Evolutionary conservation across 495 filamentous ascomycete genomes (phyloP).

Genomic region (Neurospora sp.): DNA sequence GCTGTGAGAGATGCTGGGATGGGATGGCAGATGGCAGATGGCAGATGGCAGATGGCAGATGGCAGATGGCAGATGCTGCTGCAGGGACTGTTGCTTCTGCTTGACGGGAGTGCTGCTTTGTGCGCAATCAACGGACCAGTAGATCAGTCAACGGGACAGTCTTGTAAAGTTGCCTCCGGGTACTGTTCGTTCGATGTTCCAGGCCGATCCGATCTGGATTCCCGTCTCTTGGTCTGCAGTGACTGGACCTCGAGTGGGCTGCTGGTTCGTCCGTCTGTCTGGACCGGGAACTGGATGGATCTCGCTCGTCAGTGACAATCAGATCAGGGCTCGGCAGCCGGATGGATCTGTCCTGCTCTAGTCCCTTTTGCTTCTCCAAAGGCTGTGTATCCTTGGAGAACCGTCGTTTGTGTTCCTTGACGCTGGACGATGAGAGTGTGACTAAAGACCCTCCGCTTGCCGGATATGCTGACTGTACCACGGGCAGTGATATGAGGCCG

Average conservation of each 20-base stretch:
- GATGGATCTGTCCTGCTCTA: neutral
- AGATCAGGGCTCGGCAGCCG: neutral
- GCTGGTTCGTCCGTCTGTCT: neutral
- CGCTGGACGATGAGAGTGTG: neutral
- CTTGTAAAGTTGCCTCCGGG: neutral
- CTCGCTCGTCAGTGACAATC: neutral
- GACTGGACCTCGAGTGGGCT: neutral
- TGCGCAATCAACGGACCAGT: neutral
- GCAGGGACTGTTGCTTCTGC: neutral
- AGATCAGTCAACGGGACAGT: neutral
- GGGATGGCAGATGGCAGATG: slow-evolving; percentile 1
- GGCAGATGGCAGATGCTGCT: slow-evolving; percentile 1
- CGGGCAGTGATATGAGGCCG: neutral
- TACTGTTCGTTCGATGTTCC: neutral
- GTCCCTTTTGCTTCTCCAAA: neutral
- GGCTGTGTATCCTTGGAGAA: neutral
- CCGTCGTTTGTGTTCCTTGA: neutral
- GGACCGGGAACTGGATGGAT: neutral
- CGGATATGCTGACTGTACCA: neutral
- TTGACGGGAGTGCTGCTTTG: neutral
- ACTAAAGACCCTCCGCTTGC: neutral
- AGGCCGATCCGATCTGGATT: neutral
- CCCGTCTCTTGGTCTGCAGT: neutral
- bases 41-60: too few species aligned
- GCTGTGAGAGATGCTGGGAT: neutral